Evolutionary conservation across 306 rosid species (phyloP).

Genomic region (Cyclanthera cordifolia): DNA sequence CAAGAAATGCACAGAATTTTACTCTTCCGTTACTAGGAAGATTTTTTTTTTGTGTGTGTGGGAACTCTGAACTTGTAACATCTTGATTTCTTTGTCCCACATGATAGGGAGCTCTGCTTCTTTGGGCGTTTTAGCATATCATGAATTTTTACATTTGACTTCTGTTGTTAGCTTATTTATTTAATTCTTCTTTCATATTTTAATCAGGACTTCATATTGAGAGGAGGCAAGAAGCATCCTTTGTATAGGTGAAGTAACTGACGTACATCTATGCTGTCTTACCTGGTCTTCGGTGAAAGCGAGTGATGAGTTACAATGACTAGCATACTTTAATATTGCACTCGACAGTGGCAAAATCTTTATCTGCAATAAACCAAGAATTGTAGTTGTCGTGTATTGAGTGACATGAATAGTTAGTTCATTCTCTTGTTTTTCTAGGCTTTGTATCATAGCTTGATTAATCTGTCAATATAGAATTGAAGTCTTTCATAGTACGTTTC

Average conservation of each 20-base stretch:
- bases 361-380: not conserved
- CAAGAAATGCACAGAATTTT: not conserved
- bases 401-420: not conserved
- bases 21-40: not conserved
- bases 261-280: not conserved
- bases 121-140: too few relatives aligned
- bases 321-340: not conserved
- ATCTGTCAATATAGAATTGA: not conserved
- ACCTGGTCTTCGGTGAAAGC: not conserved
- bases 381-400: not conserved
- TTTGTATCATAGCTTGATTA: not conserved
- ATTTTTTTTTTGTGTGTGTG: too few relatives aligned
- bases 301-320: not conserved
- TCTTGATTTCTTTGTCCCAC: too few relatives aligned
- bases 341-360: not conserved
- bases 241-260: conserved; percentile 51
- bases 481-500: not conserved
- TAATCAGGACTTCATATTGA: conserved; percentile 73
- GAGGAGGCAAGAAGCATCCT: conserved; percentile 72
- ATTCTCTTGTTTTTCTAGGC: not conserved
- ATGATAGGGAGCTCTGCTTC: too few relatives aligned
- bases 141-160: not conserved
- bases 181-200: conserved; percentile 17
- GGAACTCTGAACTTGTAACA: too few relatives aligned
- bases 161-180: not conserved